Conservation (phyloP, 345 rosid species). For the Brassica incana region DNA sequence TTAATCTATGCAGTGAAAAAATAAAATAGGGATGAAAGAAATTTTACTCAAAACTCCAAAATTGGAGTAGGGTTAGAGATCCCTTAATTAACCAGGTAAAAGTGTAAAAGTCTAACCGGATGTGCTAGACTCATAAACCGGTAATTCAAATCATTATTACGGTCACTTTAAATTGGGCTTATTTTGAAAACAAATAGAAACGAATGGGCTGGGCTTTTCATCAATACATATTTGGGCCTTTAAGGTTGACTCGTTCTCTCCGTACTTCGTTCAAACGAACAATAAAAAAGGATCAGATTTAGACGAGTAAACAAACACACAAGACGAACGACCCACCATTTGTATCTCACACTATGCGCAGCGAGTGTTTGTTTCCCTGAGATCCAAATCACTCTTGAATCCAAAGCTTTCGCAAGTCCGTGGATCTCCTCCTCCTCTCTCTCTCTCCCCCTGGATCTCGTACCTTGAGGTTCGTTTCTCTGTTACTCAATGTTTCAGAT, state of each 20-base stretch:
- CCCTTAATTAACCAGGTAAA: no score
- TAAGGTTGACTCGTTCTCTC: neutral
- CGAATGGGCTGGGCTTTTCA: slow-evolving; percentile 13
- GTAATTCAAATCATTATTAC: neutral
- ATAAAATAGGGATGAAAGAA: no score
- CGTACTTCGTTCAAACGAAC: neutral
- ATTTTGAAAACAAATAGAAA: neutral
- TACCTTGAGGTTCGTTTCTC: slow-evolving; percentile 37
- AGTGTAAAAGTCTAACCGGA: no score
- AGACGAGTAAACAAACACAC: neutral
- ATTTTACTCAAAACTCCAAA: no score
- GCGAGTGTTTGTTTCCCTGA: slow-evolving; percentile 13
- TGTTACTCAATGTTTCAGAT: neutral
- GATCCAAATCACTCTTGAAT: slow-evolving; percentile 36
- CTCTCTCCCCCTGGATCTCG: slow-evolving; percentile 31
- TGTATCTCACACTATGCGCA: neutral
- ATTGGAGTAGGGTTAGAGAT: no score
- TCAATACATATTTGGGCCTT: neutral
- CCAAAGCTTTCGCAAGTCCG: slow-evolving; percentile 4
- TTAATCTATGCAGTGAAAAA: no score
- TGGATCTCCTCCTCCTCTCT: slow-evolving; percentile 27
- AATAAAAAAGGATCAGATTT: neutral
- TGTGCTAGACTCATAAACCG: no score
- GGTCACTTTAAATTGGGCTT: neutral
- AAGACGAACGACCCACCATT: slow-evolving; percentile 9